Base-by-base conservation (phyloP, 2,329 filamentous ascomycete species). In the Hansfordia pulvinata region DNA sequence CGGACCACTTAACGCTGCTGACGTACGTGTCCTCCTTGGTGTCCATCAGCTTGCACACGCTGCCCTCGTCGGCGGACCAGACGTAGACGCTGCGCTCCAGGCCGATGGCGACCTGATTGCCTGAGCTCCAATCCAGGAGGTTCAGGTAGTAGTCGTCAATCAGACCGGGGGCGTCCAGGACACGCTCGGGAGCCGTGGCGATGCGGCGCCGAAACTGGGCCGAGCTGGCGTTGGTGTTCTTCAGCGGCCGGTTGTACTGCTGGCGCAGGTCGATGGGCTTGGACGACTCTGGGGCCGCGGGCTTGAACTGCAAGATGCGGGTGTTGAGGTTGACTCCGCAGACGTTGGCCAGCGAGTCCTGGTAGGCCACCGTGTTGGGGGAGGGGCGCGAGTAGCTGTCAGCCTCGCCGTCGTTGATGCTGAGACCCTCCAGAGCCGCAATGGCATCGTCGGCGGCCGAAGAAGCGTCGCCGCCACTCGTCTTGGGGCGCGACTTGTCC, bases 111-210 rank as follows among this genome's bases (percentile, higher is more conserved):
- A 98, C 88, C 56, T 98, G 90, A 64, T 98, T 98, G 33, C 81
- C 78, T 6, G 85, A 90, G 49, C 86, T 93, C 90, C 90, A 98
- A 62, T 98, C 90, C 15, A 98, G 74, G 20, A 98, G 69, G 64
- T 98, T 98, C 43, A 98, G 79, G 54, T 98, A 98, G 69, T 96
- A 98, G 60, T 98, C 90, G 46, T 98, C 90, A 34, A 96, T 80
- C 28, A 98, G 73, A 30, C 88, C 90, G 5, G 90, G 90, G 4
- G 90, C 90, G 55, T 98, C 90, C 15, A 98, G 72, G 10, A 98
- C 90, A 37, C 90, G 82, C 58, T 98, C 90, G 8, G 90, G 90
- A 9, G 88, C 85, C 6, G 90, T 94, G 28, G 90, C 80, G 32
- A 98, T 84, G 43, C 88, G 82, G 36, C 90, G 81, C 38, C 86